Base-by-base conservation (phyloP, 129 eudicot genomes). In the Flaveria brownii region DNA sequence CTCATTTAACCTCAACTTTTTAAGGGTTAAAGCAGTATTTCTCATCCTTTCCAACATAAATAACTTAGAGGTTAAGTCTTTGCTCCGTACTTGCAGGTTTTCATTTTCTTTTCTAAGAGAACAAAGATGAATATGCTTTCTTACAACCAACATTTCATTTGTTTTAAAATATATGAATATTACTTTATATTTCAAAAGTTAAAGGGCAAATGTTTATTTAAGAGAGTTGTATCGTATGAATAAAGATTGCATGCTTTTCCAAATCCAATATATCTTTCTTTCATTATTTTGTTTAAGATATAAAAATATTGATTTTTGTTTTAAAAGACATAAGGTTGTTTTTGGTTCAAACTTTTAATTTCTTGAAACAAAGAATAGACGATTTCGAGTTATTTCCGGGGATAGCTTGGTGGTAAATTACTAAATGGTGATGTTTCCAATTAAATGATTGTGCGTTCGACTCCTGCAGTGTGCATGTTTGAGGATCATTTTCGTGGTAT, bases 41-140 rank as follows among this genome's bases (percentile, higher is more conserved):
- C 12, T 55, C 6, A 1, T 18, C 4, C 25, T 25, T 17, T 55
- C 12, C 25, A 55, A n/a, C 61, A n/a, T 54, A 13, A 6, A 54
- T 55, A 55, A 14, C 62, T 55, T 55, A 55, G 62, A 55, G 61
- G 20, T 9, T 17, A 55, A 59, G 33, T 59, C 65, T 59, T 59
- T 57, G 16, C 12, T 18, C 28, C 28, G 20, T 20, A 9, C 30
- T 13, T 17, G 2, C 12, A 57, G 3, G 33, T 57, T 57, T 57
- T 57, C 64, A 22, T 9, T 57, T 10, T 23, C 62, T 55, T 59
- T 59, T 20, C 13, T 22, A 20, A 22, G 8, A 9, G 13, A 57
- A 57, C 14, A 45, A 45, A 22, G 62, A 18, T 55, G 25, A 13
- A 57, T 16, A 20, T 9, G 33, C 17, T 22, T 20, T 57, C 20